Evolutionary conservation across 75 land plant genomes (phyloP).

Genomic region (Azolla pinnata): DNA sequence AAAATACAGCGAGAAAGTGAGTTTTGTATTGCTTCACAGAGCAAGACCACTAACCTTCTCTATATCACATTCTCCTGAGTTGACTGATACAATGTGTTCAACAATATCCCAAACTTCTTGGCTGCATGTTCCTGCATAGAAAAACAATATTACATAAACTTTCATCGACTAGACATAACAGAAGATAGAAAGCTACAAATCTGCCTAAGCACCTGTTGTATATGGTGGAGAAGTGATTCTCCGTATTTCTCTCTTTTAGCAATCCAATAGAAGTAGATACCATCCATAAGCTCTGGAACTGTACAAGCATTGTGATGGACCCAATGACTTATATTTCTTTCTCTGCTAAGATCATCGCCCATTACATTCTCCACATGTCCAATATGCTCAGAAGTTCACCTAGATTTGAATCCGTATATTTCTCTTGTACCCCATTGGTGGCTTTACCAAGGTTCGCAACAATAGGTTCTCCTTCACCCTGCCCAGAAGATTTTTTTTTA

Average conservation of each 20-base stretch:
- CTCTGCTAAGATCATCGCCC: background rate
- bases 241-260: conserved; percentile 17
- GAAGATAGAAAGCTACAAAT: background rate
- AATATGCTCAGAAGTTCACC: too few relatives aligned
- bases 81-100: too few relatives aligned
- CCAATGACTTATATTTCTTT: background rate
- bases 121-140: conserved; percentile 13
- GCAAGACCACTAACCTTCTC: background rate
- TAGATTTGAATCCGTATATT: background rate
- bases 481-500: too few relatives aligned
- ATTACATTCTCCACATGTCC: too few relatives aligned
- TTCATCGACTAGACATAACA: conserved; percentile 1
- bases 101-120: conserved; percentile 13
- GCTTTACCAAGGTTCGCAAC: background rate
- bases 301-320: background rate
- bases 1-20: background rate
- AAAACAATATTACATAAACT: background rate
- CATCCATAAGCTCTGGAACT: conserved; percentile 2
- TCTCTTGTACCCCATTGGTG: background rate
- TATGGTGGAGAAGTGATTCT: conserved; percentile 18
- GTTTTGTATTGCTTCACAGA: background rate
- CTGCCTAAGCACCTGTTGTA: conserved; percentile 20
- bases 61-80: conserved; percentile 7
- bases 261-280: conserved; percentile 12
- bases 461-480: background rate